Base-by-base conservation (phyloP, 163 green algal genomes). In the Chlorella variabilis region DNA sequence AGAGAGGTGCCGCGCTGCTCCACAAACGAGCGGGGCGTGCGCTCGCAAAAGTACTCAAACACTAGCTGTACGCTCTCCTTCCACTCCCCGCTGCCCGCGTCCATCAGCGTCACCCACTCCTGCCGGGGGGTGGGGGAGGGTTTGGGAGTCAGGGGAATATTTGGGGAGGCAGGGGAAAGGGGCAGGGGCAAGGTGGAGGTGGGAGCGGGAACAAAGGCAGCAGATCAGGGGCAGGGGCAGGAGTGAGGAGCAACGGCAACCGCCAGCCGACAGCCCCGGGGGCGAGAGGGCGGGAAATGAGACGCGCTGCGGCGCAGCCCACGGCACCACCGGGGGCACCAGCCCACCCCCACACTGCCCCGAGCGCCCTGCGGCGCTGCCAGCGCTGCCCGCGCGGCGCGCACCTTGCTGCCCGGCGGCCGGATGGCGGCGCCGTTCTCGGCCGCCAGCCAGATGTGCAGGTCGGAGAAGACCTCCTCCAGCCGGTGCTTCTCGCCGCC, bases 1-100 rank as follows among this genome's bases (percentile, higher is more conserved):
- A 99, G 86, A 45, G 85, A 95, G 23, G 95, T 98, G 78, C 98
- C 96, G 23, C 91, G 84, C 51, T 87, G 81, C 80, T 98, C 94
- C 38, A 99, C 96, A 83, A 97, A 98, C 17, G 89, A 96, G 11
- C 96, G 84, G 6, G 93, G 96, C 33, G 97, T 99, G 79, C 97
- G 91, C 91, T 99, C 96, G 81, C 94, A 98, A 78, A 99, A 99
- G 91, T 99, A 99, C 75, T 99, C 96, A 77, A 99, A 97, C 51
- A 99, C 97, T 62, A 97, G 86, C 85, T 96, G 90, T 51, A 99
- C 96, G 36, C 84, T 93, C 84, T 98, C 96, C 86, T 97, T 96
- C 96, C 96, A 99, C 45, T 98, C 96, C 61, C 92, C 89, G 45
- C 67, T 83, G 34, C 83, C 69, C 36, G 84, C 65, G 18, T 92